Base-by-base conservation (phyloP, 768 basidiomycete species). In the Dioszegia hungarica region DNA sequence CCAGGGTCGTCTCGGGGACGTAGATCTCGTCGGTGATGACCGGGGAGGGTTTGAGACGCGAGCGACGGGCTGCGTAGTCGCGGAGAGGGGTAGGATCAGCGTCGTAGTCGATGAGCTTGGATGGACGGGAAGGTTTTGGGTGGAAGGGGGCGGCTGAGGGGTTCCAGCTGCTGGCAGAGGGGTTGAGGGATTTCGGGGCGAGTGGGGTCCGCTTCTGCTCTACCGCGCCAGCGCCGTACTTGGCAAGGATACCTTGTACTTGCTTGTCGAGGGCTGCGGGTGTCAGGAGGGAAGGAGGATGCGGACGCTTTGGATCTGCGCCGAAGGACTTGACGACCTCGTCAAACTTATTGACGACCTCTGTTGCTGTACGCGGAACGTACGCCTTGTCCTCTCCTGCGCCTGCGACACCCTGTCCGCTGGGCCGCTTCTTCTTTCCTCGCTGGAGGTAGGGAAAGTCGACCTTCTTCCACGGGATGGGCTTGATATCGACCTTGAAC, bases 401-500 rank as follows among this genome's bases (percentile, higher is more conserved):
- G 15, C 5, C 19, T 1, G 6, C 49, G 31, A 14, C 36, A n/a
- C n/a, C n/a, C n/a, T n/a, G n/a, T n/a, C n/a, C n/a, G n/a, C 25
- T 51, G 12, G 22, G 24, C 34, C 36, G 10, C 24, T 51, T 51
- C 36, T 51, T 51, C 49, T 38, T 51, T 10, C 8, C 22, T 17
- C 36, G 49, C 12, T 38, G 5, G 6, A 12, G 3, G 15, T 38
- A 51, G 2, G 49, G 49, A 24, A 51, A 51, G 25, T 51, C 49
- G 24, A 51, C 49, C 36, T 38, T 38, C 12, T 8, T 38, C 49
- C 49, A 51, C 6, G 49, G 49, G 25, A 51, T 51, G 27, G 49
- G 20, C 24, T 51, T 25, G 24, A 51, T 38, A 27, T 51, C 49
- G 24, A 24, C 17, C 34, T 33, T 38, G 49, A 51, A 51, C 20